These are phyloP conservation scores for Ceratocystis ficicola DNA, from an alignment of 2,329 filamentous ascomycete species.

Conservation along the genomic window DNA sequence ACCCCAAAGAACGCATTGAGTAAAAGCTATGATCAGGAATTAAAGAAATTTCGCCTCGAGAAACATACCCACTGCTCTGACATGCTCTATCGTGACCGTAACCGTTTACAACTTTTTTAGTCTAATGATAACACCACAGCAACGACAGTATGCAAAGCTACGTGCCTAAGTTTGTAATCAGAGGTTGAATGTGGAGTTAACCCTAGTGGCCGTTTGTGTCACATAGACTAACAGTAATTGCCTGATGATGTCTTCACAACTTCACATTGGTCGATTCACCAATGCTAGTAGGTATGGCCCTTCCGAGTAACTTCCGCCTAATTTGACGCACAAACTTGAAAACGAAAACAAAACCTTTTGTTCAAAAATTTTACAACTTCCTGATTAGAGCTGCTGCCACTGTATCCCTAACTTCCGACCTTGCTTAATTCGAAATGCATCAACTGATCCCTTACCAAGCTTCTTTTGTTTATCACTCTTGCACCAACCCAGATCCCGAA, in stretches of 20 bases:
- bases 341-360: neutral
- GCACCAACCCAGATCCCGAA: no score
- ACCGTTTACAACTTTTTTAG: neutral
- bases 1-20: neutral
- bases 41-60: neutral
- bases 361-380: neutral
- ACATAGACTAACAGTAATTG: no score
- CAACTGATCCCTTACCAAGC: no score
- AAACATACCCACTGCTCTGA: conserved; percentile 5
- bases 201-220: neutral
- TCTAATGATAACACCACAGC: neutral
- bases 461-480: no score
- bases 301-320: neutral
- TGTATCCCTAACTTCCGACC: neutral
- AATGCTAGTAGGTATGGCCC: neutral
- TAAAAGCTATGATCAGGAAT: neutral
- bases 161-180: neutral
- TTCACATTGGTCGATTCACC: no score
- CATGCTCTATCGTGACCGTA: neutral
- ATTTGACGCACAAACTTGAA: neutral
- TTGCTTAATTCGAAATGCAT: neutral
- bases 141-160: neutral
- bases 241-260: no score
- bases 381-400: neutral
- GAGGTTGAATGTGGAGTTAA: neutral